Base-by-base conservation (phyloP, 345 rosid species). In the Capsella bursapastoris region DNA sequence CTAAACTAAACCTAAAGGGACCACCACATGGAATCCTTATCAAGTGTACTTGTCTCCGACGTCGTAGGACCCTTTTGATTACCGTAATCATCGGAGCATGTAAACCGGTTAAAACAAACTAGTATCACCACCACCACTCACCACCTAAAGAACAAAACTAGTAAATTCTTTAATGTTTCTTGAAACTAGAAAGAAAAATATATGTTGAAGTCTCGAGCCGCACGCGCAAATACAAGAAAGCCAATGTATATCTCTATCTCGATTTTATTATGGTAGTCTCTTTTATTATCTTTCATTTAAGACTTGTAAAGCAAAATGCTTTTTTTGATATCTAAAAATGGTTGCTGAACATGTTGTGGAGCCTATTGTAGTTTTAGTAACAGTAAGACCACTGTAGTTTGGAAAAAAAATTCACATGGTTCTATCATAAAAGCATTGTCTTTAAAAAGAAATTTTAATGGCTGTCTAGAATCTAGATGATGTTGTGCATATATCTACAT, bases 121-220 rank as follows among this genome's bases (percentile, higher is more conserved):
- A 66, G 35, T 8, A 7, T 40, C 12, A 58, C 8, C 8, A 34
- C 14, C 32, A 29, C 32, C 32, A 29, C 71, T 51, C 64, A 58
- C 74, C 13, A 74, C 58, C 73, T 45, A 44, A 69, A 45, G 41
- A 47, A 14, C 34, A 63, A 61, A 45, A 55, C 35, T 6, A 11
- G 44, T 60, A 3, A 7, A 61, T 76, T 53, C 15, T 61, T n/a
- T 69, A 68, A 59, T 68, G 64, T 53, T 66, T 66, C 37, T 28
- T 66, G 60, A 66, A 52, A 57, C 25, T 66, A 49, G 6, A 31
- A 57, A 47, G 52, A 57, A 43, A 73, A 48, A 48, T 38, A 52
- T 0, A 51, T n/a, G 61, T 27, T 45, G 22, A 58, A 18, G 37
- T 82, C 84, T 83, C 82, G 88, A 86, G 86, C 82, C 80, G 64